Evolutionary conservation across 2,329 filamentous ascomycete species (phyloP).

Genomic region (Celoporthe dispersa): DNA sequence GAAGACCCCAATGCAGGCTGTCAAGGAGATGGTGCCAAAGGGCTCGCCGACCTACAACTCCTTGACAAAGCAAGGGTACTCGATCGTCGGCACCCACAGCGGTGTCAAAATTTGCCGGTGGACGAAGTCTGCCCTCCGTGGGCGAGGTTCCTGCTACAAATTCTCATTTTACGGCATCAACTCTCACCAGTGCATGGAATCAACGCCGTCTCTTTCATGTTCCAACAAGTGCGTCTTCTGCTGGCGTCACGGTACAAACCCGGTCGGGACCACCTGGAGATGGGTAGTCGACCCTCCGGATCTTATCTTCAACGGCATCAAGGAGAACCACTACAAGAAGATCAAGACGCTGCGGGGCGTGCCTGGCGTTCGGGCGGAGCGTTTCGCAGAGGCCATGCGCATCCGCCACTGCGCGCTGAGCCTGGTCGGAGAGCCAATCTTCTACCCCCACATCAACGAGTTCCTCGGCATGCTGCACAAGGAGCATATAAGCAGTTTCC

Average conservation of each 20-base stretch:
- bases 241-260: conserved; percentile 97
- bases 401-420: conserved; percentile 93
- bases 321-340: conserved; percentile 91
- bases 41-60: conserved; percentile 86
- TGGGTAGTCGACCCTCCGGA: conserved; percentile 94
- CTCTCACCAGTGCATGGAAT: conserved; percentile 98
- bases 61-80: conserved; percentile 95
- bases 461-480: conserved; percentile 82
- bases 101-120: conserved; percentile 98
- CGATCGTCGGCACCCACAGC: conserved; percentile 92
- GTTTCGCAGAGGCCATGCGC: conserved; percentile 89
- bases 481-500: conserved; percentile 88
- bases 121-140: conserved; percentile 95
- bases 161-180: conserved; percentile 96
- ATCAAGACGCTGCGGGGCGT: conserved; percentile 97
- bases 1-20: conserved; percentile 49
- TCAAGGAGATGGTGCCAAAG: conserved; percentile 94
- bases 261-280: conserved; percentile 94
- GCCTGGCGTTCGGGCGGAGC: conserved; percentile 87
- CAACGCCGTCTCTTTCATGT: conserved; percentile 91
- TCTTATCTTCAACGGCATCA: conserved; percentile 87
- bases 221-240: conserved; percentile 99
- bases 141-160: conserved; percentile 95
- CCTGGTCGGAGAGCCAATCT: conserved; percentile 96
- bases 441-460: conserved; percentile 97